phyloP scores from a whole-genome alignment of 1,139 yeast genomes.

The Saccharomyces uvarum region DNA sequence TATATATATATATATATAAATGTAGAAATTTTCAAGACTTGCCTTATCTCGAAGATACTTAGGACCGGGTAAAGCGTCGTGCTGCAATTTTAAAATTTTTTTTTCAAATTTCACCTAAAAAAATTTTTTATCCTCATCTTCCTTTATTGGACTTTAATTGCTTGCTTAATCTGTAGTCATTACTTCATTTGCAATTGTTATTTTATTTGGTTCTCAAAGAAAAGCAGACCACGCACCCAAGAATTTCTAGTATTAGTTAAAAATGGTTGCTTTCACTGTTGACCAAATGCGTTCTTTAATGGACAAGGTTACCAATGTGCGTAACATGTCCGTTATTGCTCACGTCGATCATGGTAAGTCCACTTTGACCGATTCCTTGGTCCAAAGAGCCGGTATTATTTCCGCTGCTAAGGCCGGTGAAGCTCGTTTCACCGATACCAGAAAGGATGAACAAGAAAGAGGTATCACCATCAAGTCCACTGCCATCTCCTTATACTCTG shows the following conservation, averaged over 20 bases:
- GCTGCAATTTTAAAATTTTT: neutral
- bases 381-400: constrained; percentile 98
- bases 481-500: constrained; percentile 92
- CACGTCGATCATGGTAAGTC: constrained; percentile 99
- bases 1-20: neutral
- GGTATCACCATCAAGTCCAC: constrained; percentile 98
- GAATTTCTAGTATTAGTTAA: neutral
- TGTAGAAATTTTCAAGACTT: neutral
- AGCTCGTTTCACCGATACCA: constrained; percentile 99
- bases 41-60: neutral
- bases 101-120: neutral
- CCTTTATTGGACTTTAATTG: neutral
- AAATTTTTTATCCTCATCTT: neutral
- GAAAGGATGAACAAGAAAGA: constrained; percentile 99
- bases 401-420: constrained; percentile 99
- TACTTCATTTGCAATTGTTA: neutral
- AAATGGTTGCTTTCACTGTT: constrained; percentile 38
- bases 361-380: constrained; percentile 97
- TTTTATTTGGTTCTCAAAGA: constrained; percentile 2
- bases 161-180: neutral
- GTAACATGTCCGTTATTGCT: constrained; percentile 99
- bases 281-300: constrained; percentile 95
- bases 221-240: constrained; percentile 14
- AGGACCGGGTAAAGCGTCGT: neutral
- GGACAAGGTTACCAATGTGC: constrained; percentile 99